These are phyloP conservation scores for Nicotiana rustica DNA, from an alignment of 305 asterid genomes.

Conservation along the genomic window DNA sequence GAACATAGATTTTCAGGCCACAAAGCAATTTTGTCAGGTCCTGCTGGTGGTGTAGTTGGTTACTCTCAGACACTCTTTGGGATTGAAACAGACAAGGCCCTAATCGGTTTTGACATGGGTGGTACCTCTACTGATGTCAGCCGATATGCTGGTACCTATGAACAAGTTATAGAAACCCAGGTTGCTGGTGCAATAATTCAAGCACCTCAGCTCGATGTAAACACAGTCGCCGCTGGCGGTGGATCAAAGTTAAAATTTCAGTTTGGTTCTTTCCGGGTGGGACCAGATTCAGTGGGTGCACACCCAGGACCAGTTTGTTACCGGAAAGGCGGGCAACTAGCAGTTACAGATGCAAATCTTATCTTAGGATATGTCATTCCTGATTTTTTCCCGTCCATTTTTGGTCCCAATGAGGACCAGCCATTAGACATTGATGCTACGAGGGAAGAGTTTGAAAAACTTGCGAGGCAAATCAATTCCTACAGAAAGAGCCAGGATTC, in stretches of 20 bases:
- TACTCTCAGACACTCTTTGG: conserved; percentile 91
- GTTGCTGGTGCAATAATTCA: conserved; percentile 92
- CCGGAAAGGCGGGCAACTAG: conserved; percentile 89
- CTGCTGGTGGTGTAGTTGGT: conserved; percentile 99
- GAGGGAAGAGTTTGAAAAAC: conserved; percentile 72
- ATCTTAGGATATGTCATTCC: conserved; percentile 86
- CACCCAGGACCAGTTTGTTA: conserved; percentile 99
- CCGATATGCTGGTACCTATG: conserved; percentile 92
- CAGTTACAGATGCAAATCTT: conserved; percentile 97
- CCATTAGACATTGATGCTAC: conserved; percentile 79
- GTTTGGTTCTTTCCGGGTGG: conserved; percentile 93
- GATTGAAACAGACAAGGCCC: conserved; percentile 87
- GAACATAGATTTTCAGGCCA: conserved; percentile 96
- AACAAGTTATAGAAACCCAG: conserved; percentile 94
- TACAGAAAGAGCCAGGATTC: conserved; percentile 82
- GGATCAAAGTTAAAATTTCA: conserved; percentile 95
- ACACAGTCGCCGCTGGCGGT: conserved; percentile 98
- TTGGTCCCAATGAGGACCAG: conserved; percentile 86
- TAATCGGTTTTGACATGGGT: conserved; percentile 99
- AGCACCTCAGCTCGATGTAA: conserved; percentile 98
- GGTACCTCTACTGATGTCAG: conserved; percentile 99
- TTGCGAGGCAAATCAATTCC: conserved; percentile 72
- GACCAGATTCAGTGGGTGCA: conserved; percentile 98
- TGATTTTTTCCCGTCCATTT: conserved; percentile 89
- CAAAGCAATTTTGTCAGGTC: conserved; percentile 97